Conservation (phyloP, 139 green algal species). For the Zygnema cylindricum region DNA sequence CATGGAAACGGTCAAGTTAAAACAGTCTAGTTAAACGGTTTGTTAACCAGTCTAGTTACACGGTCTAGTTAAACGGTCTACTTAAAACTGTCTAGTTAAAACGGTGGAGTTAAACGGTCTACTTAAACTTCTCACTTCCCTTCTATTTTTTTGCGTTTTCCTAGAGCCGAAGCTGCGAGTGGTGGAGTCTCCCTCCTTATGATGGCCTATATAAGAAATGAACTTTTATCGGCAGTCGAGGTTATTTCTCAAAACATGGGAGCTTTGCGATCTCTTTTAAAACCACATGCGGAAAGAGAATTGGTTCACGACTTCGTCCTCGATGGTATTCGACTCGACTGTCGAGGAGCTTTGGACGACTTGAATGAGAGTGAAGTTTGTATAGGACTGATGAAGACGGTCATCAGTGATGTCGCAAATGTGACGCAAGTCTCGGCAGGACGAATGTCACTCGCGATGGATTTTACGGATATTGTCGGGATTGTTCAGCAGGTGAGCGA, state of each 20-base stretch:
- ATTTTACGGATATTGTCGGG: slow-evolving; percentile 30
- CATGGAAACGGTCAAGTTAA: too few species aligned
- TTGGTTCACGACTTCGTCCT: neutral
- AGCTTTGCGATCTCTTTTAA: too few species aligned
- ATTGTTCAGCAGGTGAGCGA: slow-evolving; percentile 32
- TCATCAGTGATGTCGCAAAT: slow-evolving; percentile 39
- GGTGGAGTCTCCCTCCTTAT: slow-evolving; percentile 49
- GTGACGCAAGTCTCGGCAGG: slow-evolving; percentile 14
- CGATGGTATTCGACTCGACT: neutral
- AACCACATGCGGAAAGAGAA: neutral
- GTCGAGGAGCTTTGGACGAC: neutral
- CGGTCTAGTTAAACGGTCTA: too few species aligned
- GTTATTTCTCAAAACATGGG: too few species aligned
- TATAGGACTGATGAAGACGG: slow-evolving; percentile 25
- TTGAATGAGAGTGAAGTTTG: slow-evolving; percentile 2
- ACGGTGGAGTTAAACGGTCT: too few species aligned
- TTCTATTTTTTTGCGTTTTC: neutral
- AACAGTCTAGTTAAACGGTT: too few species aligned
- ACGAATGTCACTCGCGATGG: slow-evolving; percentile 31
- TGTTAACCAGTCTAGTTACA: too few species aligned
- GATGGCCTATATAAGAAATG: slow-evolving; percentile 51
- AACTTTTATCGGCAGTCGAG: too few species aligned
- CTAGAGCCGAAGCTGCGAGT: slow-evolving; percentile 31
- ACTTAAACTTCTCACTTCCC: too few species aligned
- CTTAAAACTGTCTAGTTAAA: too few species aligned